Percentiles rank a stretch among this genome's conserved stretches.
These are phyloP conservation scores for Spathaspora sp. DNA, from an alignment of 805 yeast genomes.

Conservation along the genomic window DNA sequence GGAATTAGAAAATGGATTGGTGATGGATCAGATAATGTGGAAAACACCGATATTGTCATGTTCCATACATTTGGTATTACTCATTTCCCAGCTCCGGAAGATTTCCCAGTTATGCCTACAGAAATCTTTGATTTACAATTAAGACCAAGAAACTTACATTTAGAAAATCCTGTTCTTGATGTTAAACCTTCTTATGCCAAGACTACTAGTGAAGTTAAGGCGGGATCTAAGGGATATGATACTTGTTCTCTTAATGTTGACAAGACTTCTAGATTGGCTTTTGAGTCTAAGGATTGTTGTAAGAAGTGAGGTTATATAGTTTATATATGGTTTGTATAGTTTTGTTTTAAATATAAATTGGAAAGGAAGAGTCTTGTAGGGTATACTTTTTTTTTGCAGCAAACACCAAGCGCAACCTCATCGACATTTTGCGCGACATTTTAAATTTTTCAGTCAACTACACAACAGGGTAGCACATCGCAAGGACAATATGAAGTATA, in stretches of 20 bases:
- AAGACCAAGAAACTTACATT: slow-evolving; percentile 77
- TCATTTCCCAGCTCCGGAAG: slow-evolving; percentile 87
- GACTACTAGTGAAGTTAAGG: slow-evolving; percentile 38
- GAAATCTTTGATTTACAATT: slow-evolving; percentile 73
- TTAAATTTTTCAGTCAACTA: background rate
- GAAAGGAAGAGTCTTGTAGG: background rate
- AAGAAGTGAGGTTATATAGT: slow-evolving; percentile 1
- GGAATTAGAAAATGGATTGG: slow-evolving; percentile 71
- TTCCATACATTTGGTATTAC: slow-evolving; percentile 85
- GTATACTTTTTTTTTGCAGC: background rate
- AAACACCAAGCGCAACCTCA: background rate
- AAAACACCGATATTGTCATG: slow-evolving; percentile 66
- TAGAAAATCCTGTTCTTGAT: slow-evolving; percentile 74
- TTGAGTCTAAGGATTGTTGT: slow-evolving; percentile 19
- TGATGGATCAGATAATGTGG: slow-evolving; percentile 54
- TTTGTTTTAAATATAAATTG: background rate
- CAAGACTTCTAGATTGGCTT: slow-evolving; percentile 38
- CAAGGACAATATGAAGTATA: slow-evolving; percentile 64
- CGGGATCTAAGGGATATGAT: slow-evolving; percentile 30
- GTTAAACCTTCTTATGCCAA: slow-evolving; percentile 57
- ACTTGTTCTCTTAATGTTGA: slow-evolving; percentile 34
- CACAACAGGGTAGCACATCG: background rate
- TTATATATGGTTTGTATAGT: background rate
- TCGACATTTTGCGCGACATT: background rate
- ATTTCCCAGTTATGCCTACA: slow-evolving; percentile 86